phyloP scores from a whole-genome alignment of 345 rosid species.

The Cardamine occulta region DNA sequence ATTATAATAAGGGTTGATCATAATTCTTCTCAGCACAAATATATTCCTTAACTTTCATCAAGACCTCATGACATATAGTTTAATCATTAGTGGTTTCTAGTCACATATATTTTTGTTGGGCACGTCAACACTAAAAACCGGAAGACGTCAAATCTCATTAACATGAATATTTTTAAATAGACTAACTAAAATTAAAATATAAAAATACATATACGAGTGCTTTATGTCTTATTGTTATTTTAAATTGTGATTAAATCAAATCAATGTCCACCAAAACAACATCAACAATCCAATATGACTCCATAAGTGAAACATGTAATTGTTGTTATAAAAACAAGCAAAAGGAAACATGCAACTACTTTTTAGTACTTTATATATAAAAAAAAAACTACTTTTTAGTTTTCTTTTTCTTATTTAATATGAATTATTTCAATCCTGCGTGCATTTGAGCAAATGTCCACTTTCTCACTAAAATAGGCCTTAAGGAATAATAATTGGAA shows the following conservation, averaged over 20 bases:
- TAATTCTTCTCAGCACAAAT: neutral
- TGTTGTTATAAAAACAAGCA: slow-evolving; percentile 25
- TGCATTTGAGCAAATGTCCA: slow-evolving; percentile 26
- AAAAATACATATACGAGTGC: neutral
- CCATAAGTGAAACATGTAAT: slow-evolving; percentile 38
- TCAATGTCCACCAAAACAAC: slow-evolving; percentile 39
- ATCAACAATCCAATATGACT: slow-evolving; percentile 41
- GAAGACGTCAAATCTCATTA: slow-evolving; percentile 9
- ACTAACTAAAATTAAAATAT: slow-evolving; percentile 15
- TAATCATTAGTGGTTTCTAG: neutral
- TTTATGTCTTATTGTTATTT: slow-evolving; percentile 11
- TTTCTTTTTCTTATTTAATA: neutral
- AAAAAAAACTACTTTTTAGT: neutral
- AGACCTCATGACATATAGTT: too few relatives aligned
- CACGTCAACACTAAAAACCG: neutral
- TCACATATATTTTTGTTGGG: neutral
- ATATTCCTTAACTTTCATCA: neutral
- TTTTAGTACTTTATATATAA: too few relatives aligned
- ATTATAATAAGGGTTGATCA: neutral
- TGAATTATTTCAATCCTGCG: neutral
- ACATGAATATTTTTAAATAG: neutral
- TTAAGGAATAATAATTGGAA: slow-evolving; percentile 28
- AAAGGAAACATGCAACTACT: slow-evolving; percentile 1
- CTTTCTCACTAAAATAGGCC: slow-evolving; percentile 18
- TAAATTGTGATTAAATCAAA: slow-evolving; percentile 12